A percentile compares a stretch with the other conserved stretches of the same genome.
These are phyloP conservation scores for Dactylellina drechsleri DNA, from an alignment of 2,329 filamentous ascomycete genomes.

Conservation along the genomic window DNA sequence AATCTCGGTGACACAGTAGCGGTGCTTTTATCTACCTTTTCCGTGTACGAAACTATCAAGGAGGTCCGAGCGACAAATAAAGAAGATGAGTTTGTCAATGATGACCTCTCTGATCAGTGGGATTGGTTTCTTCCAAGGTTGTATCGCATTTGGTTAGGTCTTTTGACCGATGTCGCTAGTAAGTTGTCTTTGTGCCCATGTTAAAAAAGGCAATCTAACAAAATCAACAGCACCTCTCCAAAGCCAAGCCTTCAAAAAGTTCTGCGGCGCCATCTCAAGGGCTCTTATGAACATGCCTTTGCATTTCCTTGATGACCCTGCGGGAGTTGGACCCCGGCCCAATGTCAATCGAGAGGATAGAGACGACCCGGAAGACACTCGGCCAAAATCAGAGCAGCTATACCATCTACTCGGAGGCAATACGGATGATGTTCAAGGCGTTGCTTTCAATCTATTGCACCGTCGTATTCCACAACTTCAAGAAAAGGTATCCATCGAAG, in stretches of 20 bases:
- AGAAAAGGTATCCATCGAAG: constrained; percentile 82
- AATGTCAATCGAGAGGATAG: constrained; percentile 42
- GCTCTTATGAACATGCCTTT: constrained; percentile 73
- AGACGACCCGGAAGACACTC: constrained; percentile 42
- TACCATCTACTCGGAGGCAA: constrained; percentile 80
- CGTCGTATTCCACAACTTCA: constrained; percentile 80
- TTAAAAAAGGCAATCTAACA: constrained; percentile 59
- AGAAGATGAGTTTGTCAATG: constrained; percentile 47
- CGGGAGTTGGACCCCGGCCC: constrained; percentile 62
- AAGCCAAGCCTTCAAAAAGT: constrained; percentile 75
- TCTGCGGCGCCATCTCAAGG: constrained; percentile 67
- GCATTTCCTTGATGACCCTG: constrained; percentile 71
- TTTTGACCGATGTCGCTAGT: constrained; percentile 63
- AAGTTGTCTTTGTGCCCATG: constrained; percentile 46
- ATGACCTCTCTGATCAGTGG: constrained; percentile 46
- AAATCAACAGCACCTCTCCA: constrained; percentile 65
- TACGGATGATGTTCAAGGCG: constrained; percentile 78
- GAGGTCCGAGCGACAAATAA: constrained; percentile 49
- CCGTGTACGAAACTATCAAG: constrained; percentile 42
- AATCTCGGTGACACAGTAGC: constrained; percentile 45
- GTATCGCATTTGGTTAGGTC: constrained; percentile 61
- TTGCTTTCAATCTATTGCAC: constrained; percentile 83
- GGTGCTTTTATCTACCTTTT: constrained; percentile 36
- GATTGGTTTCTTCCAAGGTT: constrained; percentile 49
- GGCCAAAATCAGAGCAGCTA: constrained; percentile 48